Evolutionary conservation across 2,329 filamentous ascomycete genomes (phyloP).

Genomic region (Aspergillus costaricaensis): DNA sequence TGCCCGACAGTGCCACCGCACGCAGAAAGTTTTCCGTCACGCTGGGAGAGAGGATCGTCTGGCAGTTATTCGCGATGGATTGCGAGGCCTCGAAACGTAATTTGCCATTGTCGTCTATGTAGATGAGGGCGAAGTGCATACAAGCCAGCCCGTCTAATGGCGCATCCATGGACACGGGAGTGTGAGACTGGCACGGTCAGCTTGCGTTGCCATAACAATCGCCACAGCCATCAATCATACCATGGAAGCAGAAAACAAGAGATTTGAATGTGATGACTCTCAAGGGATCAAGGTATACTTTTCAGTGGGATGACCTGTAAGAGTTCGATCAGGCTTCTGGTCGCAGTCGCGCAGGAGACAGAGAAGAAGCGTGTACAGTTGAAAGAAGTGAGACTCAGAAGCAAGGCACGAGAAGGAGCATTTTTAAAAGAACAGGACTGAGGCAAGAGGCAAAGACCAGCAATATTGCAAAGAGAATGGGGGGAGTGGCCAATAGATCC

Average conservation of each 20-base stretch:
- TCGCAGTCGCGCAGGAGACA: neutral
- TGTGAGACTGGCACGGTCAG: conserved; percentile 21
- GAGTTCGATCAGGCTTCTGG: conserved; percentile 9
- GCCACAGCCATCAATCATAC: conserved; percentile 14
- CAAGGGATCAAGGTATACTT: conserved; percentile 14
- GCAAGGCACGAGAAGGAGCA: conserved; percentile 15
- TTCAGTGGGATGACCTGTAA: conserved; percentile 16
- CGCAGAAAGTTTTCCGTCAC: conserved; percentile 33
- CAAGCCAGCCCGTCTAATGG: conserved; percentile 25
- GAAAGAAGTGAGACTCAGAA: conserved; percentile 16
- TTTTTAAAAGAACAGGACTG: conserved; percentile 11
- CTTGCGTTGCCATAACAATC: neutral
- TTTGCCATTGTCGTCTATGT: conserved; percentile 33
- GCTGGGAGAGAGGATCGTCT: conserved; percentile 31
- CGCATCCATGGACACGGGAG: conserved; percentile 26
- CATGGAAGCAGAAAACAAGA: conserved; percentile 17
- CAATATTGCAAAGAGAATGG: neutral
- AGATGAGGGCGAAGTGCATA: conserved; percentile 36
- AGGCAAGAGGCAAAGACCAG: neutral
- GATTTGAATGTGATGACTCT: neutral
- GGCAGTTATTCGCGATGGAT: conserved; percentile 31
- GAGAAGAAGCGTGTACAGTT: conserved; percentile 14
- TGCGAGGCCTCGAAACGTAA: conserved; percentile 33
- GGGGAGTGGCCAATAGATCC: conserved; percentile 15
- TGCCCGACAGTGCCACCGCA: conserved; percentile 32